Base-by-base conservation (phyloP, 2,329 filamentous ascomycete species). In the Scedosporium dehoogii region DNA sequence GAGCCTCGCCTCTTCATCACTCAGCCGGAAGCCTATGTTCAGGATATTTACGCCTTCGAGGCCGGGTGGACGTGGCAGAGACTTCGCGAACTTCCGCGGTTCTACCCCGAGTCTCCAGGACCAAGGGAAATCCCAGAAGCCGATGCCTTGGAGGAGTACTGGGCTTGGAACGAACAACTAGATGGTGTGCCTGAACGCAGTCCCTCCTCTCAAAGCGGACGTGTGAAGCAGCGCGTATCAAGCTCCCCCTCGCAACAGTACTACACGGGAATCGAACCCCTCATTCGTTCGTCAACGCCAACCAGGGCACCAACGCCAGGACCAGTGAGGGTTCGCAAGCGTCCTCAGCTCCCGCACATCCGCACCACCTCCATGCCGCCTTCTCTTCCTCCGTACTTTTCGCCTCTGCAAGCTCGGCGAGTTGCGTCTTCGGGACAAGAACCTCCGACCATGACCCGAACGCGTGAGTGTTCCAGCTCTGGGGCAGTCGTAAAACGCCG, bases 1-100 rank as follows among this genome's bases (percentile, higher is more conserved):
- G 80, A 82, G 65, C 85, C 86, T 65, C 81, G 89, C 7, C 80
- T 93, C 12, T 93, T 89, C 73, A 80, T 92, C 63, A 93, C 90
- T 1, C 87, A 90, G 63, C 83, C 86, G 3, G 85, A 89, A 66
- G 87, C 87, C 1, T 93, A 93, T 66, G 74, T 90, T 2, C 90
- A 93, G 69, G 82, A 85, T 64, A 72, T 75, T 14, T 74, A 78
- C 38, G 77, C 81, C 4, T 80, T 81, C 44, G 78, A 81, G 53
- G 70, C 76, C 9, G 79, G 79, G 4, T 92, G 87, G 88, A 86
- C 84, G 1, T 93, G 90, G 90, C 85, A 86, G 67, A 81, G 80
- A 56, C 72, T 92, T 9, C 82, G 85, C 41, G 81, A 85, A 67
- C 75, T 91, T 25, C 84, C 82, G 58, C 79, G 84, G 4, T 76